Conservation (phyloP, 2,329 filamentous ascomycete genomes). For the Trichoderma guizhouense region DNA sequence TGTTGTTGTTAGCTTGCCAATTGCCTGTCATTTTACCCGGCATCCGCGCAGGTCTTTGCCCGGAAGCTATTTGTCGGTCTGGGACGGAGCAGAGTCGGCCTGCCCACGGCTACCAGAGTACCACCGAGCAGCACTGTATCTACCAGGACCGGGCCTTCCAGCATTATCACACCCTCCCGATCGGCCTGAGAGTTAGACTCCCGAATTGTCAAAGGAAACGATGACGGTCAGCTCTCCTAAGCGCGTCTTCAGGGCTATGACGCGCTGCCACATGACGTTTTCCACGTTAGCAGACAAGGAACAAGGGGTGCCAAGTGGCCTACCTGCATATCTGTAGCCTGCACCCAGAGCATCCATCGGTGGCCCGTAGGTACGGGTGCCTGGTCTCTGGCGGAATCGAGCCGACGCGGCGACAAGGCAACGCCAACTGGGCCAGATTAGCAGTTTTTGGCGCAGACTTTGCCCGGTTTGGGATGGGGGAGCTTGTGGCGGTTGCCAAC, state of each 20-base stretch:
- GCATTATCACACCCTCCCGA: background rate
- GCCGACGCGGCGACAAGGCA: conserved; percentile 17
- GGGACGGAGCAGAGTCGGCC: background rate
- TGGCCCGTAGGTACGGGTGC: conserved; percentile 17
- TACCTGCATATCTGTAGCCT: conserved; percentile 16
- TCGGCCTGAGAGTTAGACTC: background rate
- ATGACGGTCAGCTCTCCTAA: conserved; percentile 8
- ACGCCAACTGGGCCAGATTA: conserved; percentile 17
- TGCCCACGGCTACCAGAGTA: background rate
- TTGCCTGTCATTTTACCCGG: background rate
- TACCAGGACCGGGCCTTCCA: background rate
- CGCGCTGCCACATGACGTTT: conserved; percentile 19
- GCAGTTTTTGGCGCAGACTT: conserved; percentile 6
- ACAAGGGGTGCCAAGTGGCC: conserved; percentile 19
- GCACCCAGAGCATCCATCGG: background rate
- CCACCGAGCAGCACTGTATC: background rate
- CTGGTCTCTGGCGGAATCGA: conserved; percentile 20
- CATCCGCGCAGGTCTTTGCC: background rate
- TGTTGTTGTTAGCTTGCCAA: background rate
- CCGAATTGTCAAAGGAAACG: background rate
- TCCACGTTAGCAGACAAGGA: conserved; percentile 16
- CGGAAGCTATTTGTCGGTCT: background rate
- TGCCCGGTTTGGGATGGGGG: conserved; percentile 14
- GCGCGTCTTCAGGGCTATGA: conserved; percentile 13
- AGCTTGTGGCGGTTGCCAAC: conserved; percentile 13